A percentile compares a stretch with the other conserved stretches of the same genome.
Evolutionary conservation across 2,329 filamentous ascomycete genomes (phyloP).

Genomic region (Xylaria sp.): DNA sequence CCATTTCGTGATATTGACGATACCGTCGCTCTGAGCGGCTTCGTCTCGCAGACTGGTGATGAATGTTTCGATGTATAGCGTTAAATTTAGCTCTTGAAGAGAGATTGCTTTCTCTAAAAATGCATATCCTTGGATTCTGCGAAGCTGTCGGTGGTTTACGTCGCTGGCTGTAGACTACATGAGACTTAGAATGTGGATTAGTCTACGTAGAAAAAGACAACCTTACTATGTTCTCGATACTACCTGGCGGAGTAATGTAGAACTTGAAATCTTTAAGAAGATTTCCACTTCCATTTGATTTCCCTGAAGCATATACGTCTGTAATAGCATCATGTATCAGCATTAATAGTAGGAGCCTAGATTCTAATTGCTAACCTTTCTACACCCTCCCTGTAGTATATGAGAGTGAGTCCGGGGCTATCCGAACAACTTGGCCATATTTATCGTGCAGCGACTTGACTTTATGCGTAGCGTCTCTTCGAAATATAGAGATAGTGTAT

Average conservation of each 20-base stretch:
- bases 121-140: constrained; percentile 28
- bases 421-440: constrained; percentile 4
- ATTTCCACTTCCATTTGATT: constrained; percentile 13
- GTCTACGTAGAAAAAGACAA: not conserved
- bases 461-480: not conserved
- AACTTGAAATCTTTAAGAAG: constrained; percentile 26
- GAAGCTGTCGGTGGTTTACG: constrained; percentile 31
- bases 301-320: constrained; percentile 31
- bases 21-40: constrained; percentile 3
- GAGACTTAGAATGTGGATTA: not conserved
- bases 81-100: constrained; percentile 26
- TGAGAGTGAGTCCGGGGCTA: constrained; percentile 1
- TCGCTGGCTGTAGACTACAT: constrained; percentile 19
- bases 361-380: not conserved
- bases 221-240: constrained; percentile 1
- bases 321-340: not conserved
- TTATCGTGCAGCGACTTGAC: not conserved
- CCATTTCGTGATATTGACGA: constrained; percentile 36
- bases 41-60: constrained; percentile 15
- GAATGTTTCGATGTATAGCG: constrained; percentile 16
- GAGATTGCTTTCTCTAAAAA: constrained; percentile 34
- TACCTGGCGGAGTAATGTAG: not conserved
- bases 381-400: not conserved
- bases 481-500: not conserved
- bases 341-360: not conserved